These are phyloP conservation scores for Neopestalotiopsis sp. DNA, from an alignment of 2,329 filamentous ascomycete genomes.

Conservation along the genomic window DNA sequence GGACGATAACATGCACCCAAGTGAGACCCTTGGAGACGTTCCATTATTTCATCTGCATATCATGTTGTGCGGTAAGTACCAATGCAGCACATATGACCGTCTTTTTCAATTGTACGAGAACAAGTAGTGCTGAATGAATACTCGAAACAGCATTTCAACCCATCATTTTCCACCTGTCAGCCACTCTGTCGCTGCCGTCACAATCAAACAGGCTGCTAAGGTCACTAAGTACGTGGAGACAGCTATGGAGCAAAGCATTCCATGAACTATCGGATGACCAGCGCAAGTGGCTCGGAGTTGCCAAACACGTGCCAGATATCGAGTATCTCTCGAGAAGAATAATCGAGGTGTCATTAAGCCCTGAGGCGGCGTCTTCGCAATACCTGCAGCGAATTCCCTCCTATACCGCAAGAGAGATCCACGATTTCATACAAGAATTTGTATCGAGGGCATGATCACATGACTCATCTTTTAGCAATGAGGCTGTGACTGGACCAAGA, in stretches of 20 bases:
- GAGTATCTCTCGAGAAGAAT: conserved; percentile 18
- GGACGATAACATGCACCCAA: not conserved
- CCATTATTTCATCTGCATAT: not conserved
- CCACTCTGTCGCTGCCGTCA: not conserved
- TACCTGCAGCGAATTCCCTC: conserved; percentile 17
- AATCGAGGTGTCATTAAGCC: conserved; percentile 16
- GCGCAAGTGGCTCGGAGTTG: conserved; percentile 17
- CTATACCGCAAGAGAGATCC: conserved; percentile 6
- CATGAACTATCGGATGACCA: not conserved
- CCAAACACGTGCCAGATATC: conserved; percentile 16
- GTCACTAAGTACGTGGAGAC: not conserved
- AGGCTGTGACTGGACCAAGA: not conserved
- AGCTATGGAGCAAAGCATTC: not conserved
- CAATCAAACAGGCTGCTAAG: not conserved
- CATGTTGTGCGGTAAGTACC: not conserved
- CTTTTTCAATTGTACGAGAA: not conserved
- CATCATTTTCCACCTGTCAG: not conserved
- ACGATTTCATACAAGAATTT: conserved; percentile 18
- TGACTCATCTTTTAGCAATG: not conserved
- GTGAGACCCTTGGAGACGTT: not conserved
- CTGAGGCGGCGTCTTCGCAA: conserved; percentile 11
- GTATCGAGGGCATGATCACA: conserved; percentile 2
- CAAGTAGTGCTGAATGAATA: not conserved
- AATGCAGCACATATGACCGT: not conserved
- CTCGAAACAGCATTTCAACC: not conserved